These are phyloP conservation scores for Phytophthora multivora DNA, from an alignment of 352 stramenopile species.

Conservation along the genomic window DNA sequence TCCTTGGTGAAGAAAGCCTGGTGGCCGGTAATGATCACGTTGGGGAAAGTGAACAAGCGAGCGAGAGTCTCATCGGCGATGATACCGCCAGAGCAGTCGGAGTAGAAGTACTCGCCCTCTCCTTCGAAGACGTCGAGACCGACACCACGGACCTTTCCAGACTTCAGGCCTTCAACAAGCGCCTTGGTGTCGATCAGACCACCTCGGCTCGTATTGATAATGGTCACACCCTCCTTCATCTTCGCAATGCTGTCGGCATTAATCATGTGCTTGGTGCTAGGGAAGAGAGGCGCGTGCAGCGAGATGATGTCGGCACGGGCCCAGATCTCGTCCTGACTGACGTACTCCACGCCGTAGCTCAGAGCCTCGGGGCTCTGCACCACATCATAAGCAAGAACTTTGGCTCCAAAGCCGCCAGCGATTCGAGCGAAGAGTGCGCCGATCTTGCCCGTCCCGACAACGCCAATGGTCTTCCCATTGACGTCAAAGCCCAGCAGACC, in stretches of 20 bases:
- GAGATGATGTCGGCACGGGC: slow-evolving; percentile 86
- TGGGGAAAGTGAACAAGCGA: slow-evolving; percentile 81
- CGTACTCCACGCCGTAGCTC: slow-evolving; percentile 39
- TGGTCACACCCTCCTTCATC: slow-evolving; percentile 88
- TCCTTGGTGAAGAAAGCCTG: slow-evolving; percentile 86
- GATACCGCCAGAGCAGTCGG: slow-evolving; percentile 66
- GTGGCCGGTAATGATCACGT: slow-evolving; percentile 82
- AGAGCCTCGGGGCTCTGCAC: slow-evolving; percentile 52
- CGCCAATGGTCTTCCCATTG: slow-evolving; percentile 74
- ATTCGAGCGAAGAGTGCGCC: slow-evolving; percentile 58
- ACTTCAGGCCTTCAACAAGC: slow-evolving; percentile 80
- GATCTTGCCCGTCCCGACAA: slow-evolving; percentile 63
- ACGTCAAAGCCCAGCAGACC: slow-evolving; percentile 65
- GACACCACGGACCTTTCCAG: slow-evolving; percentile 70
- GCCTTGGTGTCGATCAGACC: slow-evolving; percentile 88
- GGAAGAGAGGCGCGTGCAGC: slow-evolving; percentile 85
- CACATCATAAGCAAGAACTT: slow-evolving; percentile 73
- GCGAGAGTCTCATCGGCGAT: slow-evolving; percentile 77
- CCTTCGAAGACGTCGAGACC: slow-evolving; percentile 92
- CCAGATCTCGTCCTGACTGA: slow-evolving; percentile 66
- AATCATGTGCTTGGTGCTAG: slow-evolving; percentile 84
- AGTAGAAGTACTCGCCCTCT: slow-evolving; percentile 81
- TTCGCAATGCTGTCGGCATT: slow-evolving; percentile 80
- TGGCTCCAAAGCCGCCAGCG: slow-evolving; percentile 40
- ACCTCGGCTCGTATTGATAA: slow-evolving; percentile 92